Conservation (phyloP, 2,329 filamentous ascomycete species). For the Cladosporium sp. region DNA sequence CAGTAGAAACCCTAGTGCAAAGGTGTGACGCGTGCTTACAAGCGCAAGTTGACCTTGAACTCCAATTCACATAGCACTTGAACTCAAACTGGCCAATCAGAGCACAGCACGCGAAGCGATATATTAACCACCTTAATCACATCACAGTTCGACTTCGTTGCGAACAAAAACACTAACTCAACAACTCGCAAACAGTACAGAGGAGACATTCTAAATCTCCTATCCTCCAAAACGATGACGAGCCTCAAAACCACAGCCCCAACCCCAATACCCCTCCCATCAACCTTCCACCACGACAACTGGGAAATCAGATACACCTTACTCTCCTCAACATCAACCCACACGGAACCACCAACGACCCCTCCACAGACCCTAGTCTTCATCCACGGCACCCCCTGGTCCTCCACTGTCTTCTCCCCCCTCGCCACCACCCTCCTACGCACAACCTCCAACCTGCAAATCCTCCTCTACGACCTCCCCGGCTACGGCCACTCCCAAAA, state of each 20-base stretch:
- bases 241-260: background rate
- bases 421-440: slow-evolving; percentile 40
- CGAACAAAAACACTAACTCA: no score
- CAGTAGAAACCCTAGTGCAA: background rate
- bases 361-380: slow-evolving; percentile 44
- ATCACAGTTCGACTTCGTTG: no score
- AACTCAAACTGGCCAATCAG: slow-evolving; percentile 15
- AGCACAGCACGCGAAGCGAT: background rate
- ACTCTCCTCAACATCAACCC: slow-evolving; percentile 29
- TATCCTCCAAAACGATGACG: no score
- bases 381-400: slow-evolving; percentile 54
- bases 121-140: no score
- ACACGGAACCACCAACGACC: slow-evolving; percentile 30
- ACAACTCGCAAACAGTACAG: no score
- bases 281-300: slow-evolving; percentile 5
- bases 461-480: slow-evolving; percentile 51
- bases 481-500: slow-evolving; percentile 47
- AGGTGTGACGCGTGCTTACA: background rate
- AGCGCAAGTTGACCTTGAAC: background rate
- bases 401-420: slow-evolving; percentile 44
- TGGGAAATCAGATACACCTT: slow-evolving; percentile 21
- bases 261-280: background rate
- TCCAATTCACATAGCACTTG: background rate
- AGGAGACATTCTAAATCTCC: no score
- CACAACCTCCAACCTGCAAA: slow-evolving; percentile 23